Percentiles rank a stretch among this genome's conserved stretches.
Conservation (phyloP, 2,329 filamentous ascomycete genomes). For the Lecanicillium sp. region DNA sequence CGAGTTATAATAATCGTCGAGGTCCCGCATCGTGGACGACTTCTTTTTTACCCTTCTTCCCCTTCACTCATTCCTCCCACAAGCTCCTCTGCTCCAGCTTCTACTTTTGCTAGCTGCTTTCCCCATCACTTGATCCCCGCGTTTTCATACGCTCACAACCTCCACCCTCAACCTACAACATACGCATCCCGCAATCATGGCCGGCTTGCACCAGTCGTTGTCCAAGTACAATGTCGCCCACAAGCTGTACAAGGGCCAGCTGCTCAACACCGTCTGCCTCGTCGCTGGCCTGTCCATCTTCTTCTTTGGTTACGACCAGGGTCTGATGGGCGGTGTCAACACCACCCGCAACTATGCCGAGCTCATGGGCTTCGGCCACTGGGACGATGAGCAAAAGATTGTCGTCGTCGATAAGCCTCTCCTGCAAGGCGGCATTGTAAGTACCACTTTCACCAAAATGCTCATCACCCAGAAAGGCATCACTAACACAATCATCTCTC, state of each 20-base stretch:
- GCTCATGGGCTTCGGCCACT: slow-evolving; percentile 57
- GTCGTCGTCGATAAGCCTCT: slow-evolving; percentile 49
- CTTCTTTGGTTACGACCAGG: slow-evolving; percentile 57
- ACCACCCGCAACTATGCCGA: slow-evolving; percentile 56
- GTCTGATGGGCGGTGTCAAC: slow-evolving; percentile 58
- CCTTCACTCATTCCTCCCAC: too few relatives aligned
- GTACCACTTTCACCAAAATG: slow-evolving; percentile 6
- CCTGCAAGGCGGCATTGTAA: slow-evolving; percentile 21
- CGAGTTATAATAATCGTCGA: too few relatives aligned
- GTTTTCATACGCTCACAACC: too few relatives aligned
- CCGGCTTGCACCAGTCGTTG: slow-evolving; percentile 3
- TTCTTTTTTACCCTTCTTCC: too few relatives aligned
- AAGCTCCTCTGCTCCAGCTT: too few relatives aligned
- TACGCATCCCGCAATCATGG: slow-evolving; percentile 1
- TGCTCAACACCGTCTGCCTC: slow-evolving; percentile 55
- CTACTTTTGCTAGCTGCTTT: too few relatives aligned
- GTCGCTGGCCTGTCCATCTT: slow-evolving; percentile 59
- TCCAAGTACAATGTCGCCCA: slow-evolving; percentile 33
- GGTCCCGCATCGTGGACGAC: too few relatives aligned
- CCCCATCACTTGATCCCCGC: too few relatives aligned
- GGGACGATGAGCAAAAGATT: slow-evolving; percentile 37
- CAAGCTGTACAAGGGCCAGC: slow-evolving; percentile 43
- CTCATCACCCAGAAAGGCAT: too few relatives aligned
- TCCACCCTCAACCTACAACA: too few relatives aligned
- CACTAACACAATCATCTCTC: neutral